Conservation (phyloP, 257 asterid species). For the Cruciata laevipes region DNA sequence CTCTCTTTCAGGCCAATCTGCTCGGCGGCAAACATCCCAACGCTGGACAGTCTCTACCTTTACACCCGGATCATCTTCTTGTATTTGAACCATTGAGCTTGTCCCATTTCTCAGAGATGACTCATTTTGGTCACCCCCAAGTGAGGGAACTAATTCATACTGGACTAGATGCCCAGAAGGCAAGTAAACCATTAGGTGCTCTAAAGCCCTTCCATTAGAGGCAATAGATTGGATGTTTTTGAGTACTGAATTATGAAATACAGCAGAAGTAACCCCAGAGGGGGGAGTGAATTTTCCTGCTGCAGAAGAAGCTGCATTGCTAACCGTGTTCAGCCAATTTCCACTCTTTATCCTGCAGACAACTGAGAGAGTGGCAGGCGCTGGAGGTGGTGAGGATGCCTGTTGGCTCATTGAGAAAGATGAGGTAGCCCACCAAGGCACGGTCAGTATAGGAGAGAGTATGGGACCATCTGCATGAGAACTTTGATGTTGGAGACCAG, state of each 20-base stretch:
- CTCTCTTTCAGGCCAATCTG: conserved; percentile 54
- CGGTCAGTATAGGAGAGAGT: conserved; percentile 30
- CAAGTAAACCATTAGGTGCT: conserved; percentile 40
- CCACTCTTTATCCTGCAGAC: conserved; percentile 39
- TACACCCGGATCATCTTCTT: conserved; percentile 38
- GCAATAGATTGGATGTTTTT: conserved; percentile 26
- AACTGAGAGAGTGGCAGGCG: conserved; percentile 34
- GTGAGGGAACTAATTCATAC: conserved; percentile 36
- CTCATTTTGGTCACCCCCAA: conserved; percentile 29
- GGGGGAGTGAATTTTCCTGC: conserved; percentile 35
- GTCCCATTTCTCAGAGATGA: conserved; percentile 28
- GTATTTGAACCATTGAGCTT: conserved; percentile 30
- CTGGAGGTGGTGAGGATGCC: conserved; percentile 27
- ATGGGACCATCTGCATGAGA: conserved; percentile 32
- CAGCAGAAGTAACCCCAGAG: conserved; percentile 41
- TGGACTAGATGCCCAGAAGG: conserved; percentile 44
- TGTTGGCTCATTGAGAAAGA: conserved; percentile 31
- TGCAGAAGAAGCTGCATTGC: conserved; percentile 44
- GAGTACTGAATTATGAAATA: conserved; percentile 27
- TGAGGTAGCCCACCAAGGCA: conserved; percentile 48
- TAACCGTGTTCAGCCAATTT: conserved; percentile 36
- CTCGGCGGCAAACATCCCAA: conserved; percentile 54
- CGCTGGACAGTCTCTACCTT: conserved; percentile 40
- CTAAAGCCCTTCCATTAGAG: conserved; percentile 23
- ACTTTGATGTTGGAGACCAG: conserved; percentile 35